phyloP scores from a whole-genome alignment of 371 early-diverging fungal genomes.

The Apophysomyces elegans region DNA sequence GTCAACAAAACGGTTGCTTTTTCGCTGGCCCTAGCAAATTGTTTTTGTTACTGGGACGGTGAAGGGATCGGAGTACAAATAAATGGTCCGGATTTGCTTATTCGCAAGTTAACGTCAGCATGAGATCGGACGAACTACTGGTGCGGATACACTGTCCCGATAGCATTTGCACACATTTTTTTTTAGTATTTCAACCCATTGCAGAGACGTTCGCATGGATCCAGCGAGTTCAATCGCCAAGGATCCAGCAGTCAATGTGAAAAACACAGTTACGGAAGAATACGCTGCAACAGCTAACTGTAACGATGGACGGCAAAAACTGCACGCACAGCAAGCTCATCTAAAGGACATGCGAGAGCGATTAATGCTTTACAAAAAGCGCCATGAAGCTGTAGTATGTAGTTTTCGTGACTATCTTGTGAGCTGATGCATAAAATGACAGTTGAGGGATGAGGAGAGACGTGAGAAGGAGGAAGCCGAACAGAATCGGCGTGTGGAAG shows the following conservation, averaged over 20 bases:
- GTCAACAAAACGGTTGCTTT: neutral
- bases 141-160: no score
- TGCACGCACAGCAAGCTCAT: neutral
- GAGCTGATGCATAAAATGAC: conserved; percentile 49
- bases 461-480: conserved; percentile 37
- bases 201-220: neutral
- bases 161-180: no score
- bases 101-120: no score
- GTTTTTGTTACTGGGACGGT: neutral
- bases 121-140: no score
- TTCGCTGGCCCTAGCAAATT: neutral
- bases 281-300: neutral
- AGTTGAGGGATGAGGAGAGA: conserved; percentile 57
- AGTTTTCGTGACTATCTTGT: neutral
- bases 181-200: no score
- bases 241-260: neutral
- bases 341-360: conserved; percentile 22
- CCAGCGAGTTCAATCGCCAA: neutral
- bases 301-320: neutral
- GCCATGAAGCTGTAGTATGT: conserved; percentile 28
- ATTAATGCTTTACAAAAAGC: conserved; percentile 21
- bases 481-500: conserved; percentile 27
- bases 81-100: no score
- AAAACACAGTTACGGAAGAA: neutral
- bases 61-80: no score